Evolutionary conservation across 1,139 yeast species (phyloP).

Genomic region (Pichia sp.): DNA sequence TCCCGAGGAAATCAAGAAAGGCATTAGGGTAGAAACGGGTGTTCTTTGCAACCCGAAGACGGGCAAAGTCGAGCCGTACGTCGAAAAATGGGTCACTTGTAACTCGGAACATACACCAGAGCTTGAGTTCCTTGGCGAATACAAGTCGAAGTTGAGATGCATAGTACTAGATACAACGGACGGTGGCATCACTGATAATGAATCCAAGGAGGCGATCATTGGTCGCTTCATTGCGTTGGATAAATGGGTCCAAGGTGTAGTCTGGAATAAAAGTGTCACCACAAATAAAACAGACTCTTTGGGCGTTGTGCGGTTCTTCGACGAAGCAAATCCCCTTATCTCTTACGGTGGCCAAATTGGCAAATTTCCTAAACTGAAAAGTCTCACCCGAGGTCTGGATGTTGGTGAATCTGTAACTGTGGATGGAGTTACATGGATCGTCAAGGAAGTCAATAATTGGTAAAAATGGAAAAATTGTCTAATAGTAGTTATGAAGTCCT

Average conservation of each 20-base stretch:
- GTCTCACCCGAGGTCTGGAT: slow-evolving; percentile 6
- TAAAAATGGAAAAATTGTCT: background rate
- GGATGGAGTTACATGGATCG: slow-evolving; percentile 24
- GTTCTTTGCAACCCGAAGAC: slow-evolving; percentile 47
- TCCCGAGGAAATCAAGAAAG: slow-evolving; percentile 37
- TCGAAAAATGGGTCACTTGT: slow-evolving; percentile 56
- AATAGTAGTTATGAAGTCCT: background rate
- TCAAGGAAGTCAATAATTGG: slow-evolving; percentile 19
- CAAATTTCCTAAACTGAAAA: slow-evolving; percentile 21
- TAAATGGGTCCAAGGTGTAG: slow-evolving; percentile 50
- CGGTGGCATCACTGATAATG: slow-evolving; percentile 15
- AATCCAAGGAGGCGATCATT: slow-evolving; percentile 16
- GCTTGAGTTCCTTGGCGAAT: background rate
- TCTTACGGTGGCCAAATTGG: slow-evolving; percentile 30
- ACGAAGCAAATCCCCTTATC: slow-evolving; percentile 17
- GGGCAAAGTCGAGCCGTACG: slow-evolving; percentile 41
- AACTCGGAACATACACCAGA: slow-evolving; percentile 32
- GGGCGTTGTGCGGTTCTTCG: slow-evolving; percentile 11
- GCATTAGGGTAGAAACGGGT: slow-evolving; percentile 51
- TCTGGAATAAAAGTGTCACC: slow-evolving; percentile 32
- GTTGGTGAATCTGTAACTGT: slow-evolving; percentile 13
- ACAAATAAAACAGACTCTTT: slow-evolving; percentile 15
- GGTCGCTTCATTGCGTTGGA: slow-evolving; percentile 51
- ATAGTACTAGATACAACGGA: slow-evolving; percentile 34
- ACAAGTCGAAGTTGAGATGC: slow-evolving; percentile 31